Base-by-base conservation (phyloP, 2,329 filamentous ascomycete genomes). In the Exophiala mesophila region DNA sequence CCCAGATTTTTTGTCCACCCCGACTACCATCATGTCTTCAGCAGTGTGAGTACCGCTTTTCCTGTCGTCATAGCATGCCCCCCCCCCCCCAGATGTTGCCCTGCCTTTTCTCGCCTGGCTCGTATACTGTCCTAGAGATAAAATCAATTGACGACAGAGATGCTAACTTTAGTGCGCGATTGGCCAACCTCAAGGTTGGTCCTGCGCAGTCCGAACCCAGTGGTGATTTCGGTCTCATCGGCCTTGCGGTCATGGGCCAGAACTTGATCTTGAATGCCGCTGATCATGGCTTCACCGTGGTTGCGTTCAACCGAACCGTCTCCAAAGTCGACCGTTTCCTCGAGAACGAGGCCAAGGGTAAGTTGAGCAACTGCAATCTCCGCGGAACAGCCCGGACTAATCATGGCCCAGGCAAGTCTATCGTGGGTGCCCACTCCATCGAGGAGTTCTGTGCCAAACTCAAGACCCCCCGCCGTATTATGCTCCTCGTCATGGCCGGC, bases 401-500 rank as follows among this genome's bases (percentile, higher is more conserved):
- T n/a, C 10, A 28, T 17, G n/a, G 21, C 3, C 13, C 4, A 78
- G 82, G 89, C 76, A 96, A 95, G 80, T 85, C 87, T 61, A 85
- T 98, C 60, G 80, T 96, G 55, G 92, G 92, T 67, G 90, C 92
- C 60, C 83, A 95, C 74, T 85, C 82, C 63, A 84, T 88, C 67
- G 79, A 95, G 77, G 92, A 98, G 72, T 96, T 98, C 67, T 80
- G 90, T 64, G 72, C 80, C 71, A 96, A 96, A 81, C 85, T 98
- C 68, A 97, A 97, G 87, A 87, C 79, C 63, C 92, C 92, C 63
- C 88, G 92, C 62, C 85, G 89, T 62, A 81, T 98, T 71, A 98
- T 98, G 92, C 81, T 98, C 63, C 85, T 98, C 58, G 92, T 98
- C 73, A 94, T 96, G 85, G 92, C 92, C 60, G 92, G 92, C 64